These are phyloP conservation scores for Agastache rugosa DNA, from an alignment of 257 asterid species.

Conservation along the genomic window DNA sequence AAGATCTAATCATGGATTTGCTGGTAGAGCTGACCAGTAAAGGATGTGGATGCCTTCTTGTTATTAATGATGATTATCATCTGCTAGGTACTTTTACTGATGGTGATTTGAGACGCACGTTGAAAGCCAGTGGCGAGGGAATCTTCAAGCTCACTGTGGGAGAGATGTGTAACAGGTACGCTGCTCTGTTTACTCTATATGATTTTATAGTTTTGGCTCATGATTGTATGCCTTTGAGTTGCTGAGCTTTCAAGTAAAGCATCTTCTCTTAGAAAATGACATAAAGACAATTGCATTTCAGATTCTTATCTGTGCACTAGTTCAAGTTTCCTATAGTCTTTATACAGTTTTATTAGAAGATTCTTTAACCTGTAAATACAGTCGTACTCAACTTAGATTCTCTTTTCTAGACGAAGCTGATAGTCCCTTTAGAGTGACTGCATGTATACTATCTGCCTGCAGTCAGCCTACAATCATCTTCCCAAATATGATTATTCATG, in stretches of 20 bases:
- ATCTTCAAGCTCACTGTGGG: slow-evolving; percentile 94
- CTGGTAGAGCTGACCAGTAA: slow-evolving; percentile 90
- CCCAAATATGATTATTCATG: not conserved
- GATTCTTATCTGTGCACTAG: not conserved
- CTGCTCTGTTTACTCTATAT: slow-evolving; percentile 1
- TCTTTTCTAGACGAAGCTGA: not conserved
- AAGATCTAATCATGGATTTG: slow-evolving; percentile 89
- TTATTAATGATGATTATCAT: slow-evolving; percentile 62
- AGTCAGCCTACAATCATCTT: not conserved
- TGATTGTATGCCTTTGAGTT: slow-evolving; percentile 7
- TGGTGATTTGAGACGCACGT: slow-evolving; percentile 87
- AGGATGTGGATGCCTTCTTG: slow-evolving; percentile 95
- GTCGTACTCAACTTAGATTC: not conserved
- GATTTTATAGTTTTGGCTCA: not conserved
- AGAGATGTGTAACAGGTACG: slow-evolving; percentile 90
- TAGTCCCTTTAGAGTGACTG: not conserved
- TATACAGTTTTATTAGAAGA: slow-evolving; percentile 2
- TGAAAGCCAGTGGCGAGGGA: slow-evolving; percentile 88
- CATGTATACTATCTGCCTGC: not conserved
- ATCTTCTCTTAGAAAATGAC: slow-evolving; percentile 4
- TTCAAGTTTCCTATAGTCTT: not conserved
- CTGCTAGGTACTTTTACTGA: slow-evolving; percentile 91
- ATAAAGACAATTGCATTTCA: not conserved
- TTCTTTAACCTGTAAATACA: too few species aligned
- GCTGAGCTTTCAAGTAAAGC: not conserved